These are phyloP conservation scores for Kodamaea hsintzibuensis DNA, from an alignment of 805 yeast species.

Conservation along the genomic window DNA sequence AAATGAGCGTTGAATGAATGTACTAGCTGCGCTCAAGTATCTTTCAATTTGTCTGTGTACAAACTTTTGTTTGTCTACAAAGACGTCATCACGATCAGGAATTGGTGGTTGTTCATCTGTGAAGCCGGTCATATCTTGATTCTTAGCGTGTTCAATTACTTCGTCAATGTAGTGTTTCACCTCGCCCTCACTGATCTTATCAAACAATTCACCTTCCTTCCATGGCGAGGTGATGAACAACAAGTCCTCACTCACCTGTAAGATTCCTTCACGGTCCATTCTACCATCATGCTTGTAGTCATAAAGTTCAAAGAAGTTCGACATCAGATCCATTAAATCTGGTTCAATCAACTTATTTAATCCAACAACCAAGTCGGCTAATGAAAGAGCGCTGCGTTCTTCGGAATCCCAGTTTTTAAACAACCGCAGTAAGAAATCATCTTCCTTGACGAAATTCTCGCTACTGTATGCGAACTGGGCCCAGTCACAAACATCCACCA, in stretches of 20 bases:
- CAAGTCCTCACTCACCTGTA: constrained; percentile 85
- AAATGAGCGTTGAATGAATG: constrained; percentile 81
- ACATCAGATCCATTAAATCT: constrained; percentile 76
- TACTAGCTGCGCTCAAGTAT: constrained; percentile 83
- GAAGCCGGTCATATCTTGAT: constrained; percentile 25
- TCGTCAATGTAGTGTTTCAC: constrained; percentile 72
- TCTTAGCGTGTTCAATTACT: constrained; percentile 48
- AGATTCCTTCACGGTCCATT: constrained; percentile 75
- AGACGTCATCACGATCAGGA: constrained; percentile 57
- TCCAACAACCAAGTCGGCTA: constrained; percentile 73
- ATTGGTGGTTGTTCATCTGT: constrained; percentile 29
- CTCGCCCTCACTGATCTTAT: constrained; percentile 58
- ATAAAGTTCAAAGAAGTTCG: constrained; percentile 77
- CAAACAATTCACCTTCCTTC: constrained; percentile 71
- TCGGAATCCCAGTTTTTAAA: constrained; percentile 73
- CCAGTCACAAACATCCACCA: constrained; percentile 85
- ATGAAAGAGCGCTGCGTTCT: constrained; percentile 53
- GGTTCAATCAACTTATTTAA: constrained; percentile 65
- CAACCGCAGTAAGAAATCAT: constrained; percentile 55
- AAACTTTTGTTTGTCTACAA: constrained; percentile 62
- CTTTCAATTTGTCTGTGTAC: constrained; percentile 70
- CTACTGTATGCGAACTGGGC: constrained; percentile 29
- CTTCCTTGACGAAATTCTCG: constrained; percentile 19
- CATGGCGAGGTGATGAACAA: constrained; percentile 81
- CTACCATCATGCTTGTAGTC: constrained; percentile 59